Evolutionary conservation across 768 basidiomycete species (phyloP), one percentile per base, ranked within the genome.

Genomic region (Gymnopilus junonius): DNA sequence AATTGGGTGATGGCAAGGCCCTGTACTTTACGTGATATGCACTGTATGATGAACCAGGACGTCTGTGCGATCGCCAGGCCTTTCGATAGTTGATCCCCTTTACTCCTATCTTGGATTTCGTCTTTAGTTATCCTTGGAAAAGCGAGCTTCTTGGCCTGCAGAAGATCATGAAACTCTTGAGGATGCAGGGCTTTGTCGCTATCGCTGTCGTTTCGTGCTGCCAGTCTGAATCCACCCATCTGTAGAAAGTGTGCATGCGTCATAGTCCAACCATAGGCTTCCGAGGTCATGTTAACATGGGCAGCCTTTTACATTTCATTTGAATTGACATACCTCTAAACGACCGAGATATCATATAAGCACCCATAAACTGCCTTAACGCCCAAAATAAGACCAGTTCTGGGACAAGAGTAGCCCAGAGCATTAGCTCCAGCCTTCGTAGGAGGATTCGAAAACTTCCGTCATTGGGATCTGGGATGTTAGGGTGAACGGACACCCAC

Each of bases 1-100:
- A 79, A 61, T 53, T 73, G 70, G 0, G 74, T 73, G 15, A 79
- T 59, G 1, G 59, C 48, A 8, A 77, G 69, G 48, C 64, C 62
- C 40, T 69, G 29, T 8, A 43, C 32, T 11, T n/a, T 21, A 2
- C 76, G 73, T 10, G 69, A 67, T 4, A 75, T 55, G 55, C 65
- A 68, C 46, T 77, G 76, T 2, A 71, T n/a, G 8, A 73, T 54
- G 54, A 77, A 78, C 76, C 76, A 77, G 3, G 42, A 40, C 1
- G 69, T 70, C 59, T 78, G 75, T 11, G 71, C 39, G 3, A 78
- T 15, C 3, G 67, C 71, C 10, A 74, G 21, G 12, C 32, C 29
- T 59, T 74, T 75, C 0, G 72, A 61, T 7, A 75, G 27, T 6
- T 40, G 40, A 45, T 75, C 71, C 8, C 70, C 71, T 67, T 74